phyloP scores from a whole-genome alignment of 345 rosid genomes.

The Salix viminalis region DNA sequence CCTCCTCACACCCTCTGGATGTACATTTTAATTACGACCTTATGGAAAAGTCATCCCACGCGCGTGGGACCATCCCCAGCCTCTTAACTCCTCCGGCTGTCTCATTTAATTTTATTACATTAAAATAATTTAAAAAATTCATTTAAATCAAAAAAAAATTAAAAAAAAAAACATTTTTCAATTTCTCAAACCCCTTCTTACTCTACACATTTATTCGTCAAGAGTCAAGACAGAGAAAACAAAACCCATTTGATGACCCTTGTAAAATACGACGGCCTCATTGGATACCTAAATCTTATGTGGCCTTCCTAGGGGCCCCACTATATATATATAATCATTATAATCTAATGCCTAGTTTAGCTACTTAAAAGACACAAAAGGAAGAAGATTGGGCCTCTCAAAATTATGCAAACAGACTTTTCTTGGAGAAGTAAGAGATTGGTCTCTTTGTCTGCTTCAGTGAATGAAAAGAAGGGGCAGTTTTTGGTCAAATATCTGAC shows the following conservation, averaged over 20 bases:
- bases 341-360: not conserved
- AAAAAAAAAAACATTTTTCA: no score
- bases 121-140: no score
- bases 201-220: not conserved
- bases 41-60: constrained; percentile 24
- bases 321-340: no score
- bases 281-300: constrained; percentile 28
- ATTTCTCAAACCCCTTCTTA: no score
- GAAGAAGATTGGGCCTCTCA: constrained; percentile 15
- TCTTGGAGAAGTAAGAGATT: constrained; percentile 34
- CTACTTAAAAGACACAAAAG: constrained; percentile 28
- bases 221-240: not conserved
- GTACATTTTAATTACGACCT: constrained; percentile 12
- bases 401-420: constrained; percentile 17
- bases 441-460: constrained; percentile 45
- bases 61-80: constrained; percentile 30
- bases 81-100: not conserved
- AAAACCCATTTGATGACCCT: not conserved
- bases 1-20: constrained; percentile 44
- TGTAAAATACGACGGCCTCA: constrained; percentile 5
- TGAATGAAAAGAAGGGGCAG: not conserved
- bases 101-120: no score
- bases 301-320: not conserved
- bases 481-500: constrained; percentile 41
- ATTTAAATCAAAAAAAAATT: no score